phyloP scores from a whole-genome alignment of 2,329 filamentous ascomycete genomes.

The Penicillium sp. region DNA sequence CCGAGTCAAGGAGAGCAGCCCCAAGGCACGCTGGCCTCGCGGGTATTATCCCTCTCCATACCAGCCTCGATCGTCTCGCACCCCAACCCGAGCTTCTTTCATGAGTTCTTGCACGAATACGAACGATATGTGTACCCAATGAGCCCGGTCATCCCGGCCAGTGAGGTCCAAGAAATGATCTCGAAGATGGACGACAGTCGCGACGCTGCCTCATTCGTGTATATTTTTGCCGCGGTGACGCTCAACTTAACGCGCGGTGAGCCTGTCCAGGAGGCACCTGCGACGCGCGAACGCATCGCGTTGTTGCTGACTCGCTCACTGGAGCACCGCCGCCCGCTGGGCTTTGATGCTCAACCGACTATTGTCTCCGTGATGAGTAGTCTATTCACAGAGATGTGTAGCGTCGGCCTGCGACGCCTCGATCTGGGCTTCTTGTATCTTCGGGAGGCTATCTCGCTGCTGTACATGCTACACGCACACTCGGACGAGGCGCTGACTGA shows the following conservation, averaged over 20 bases:
- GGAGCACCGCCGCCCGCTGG: slow-evolving; percentile 40
- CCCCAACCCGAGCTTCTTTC: slow-evolving; percentile 26
- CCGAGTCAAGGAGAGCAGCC: background rate
- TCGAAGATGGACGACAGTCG: slow-evolving; percentile 40
- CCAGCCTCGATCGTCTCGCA: slow-evolving; percentile 2
- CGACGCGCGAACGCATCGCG: slow-evolving; percentile 28
- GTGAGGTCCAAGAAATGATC: slow-evolving; percentile 41
- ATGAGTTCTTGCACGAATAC: slow-evolving; percentile 50
- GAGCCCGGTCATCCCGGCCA: slow-evolving; percentile 48
- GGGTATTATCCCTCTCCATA: slow-evolving; percentile 31
- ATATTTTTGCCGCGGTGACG: slow-evolving; percentile 50
- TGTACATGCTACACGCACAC: slow-evolving; percentile 50
- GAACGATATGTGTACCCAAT: slow-evolving; percentile 50
- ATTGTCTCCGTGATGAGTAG: slow-evolving; percentile 54
- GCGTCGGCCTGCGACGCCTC: slow-evolving; percentile 52
- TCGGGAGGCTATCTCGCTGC: slow-evolving; percentile 52
- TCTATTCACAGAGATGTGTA: slow-evolving; percentile 56
- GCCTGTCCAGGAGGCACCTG: slow-evolving; percentile 29
- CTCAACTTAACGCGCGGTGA: slow-evolving; percentile 44
- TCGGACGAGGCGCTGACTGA: slow-evolving; percentile 38
- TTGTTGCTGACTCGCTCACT: slow-evolving; percentile 37
- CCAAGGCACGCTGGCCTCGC: slow-evolving; percentile 7
- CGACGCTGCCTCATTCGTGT: slow-evolving; percentile 47
- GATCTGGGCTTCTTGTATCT: slow-evolving; percentile 56
- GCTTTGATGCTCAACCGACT: slow-evolving; percentile 44